Conservation (phyloP, 2,329 filamentous ascomycete species). For the Cladosporium sp. region DNA sequence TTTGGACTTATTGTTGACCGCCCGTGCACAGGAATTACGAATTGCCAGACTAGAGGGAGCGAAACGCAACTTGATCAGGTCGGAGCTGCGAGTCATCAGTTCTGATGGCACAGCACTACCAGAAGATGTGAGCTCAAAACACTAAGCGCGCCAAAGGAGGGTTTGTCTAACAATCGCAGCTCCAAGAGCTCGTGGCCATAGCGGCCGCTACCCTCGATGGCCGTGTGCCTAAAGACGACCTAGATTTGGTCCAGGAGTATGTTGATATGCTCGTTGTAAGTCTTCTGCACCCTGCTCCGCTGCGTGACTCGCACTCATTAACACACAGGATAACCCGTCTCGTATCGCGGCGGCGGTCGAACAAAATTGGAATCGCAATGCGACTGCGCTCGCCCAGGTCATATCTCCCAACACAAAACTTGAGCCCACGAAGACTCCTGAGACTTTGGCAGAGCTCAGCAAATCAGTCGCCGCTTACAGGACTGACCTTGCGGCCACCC, state of each 20-base stretch:
- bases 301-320: slow-evolving; percentile 6
- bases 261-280: slow-evolving; percentile 41
- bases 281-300: background rate
- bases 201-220: slow-evolving; percentile 42
- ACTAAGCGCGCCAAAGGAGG: background rate
- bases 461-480: slow-evolving; percentile 24
- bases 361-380: slow-evolving; percentile 21
- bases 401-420: slow-evolving; percentile 19
- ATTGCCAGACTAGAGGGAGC: slow-evolving; percentile 37
- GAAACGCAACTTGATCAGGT: slow-evolving; percentile 37
- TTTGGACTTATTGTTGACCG: background rate
- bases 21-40: slow-evolving; percentile 38
- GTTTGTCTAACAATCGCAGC: slow-evolving; percentile 24
- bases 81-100: slow-evolving; percentile 38
- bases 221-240: slow-evolving; percentile 39
- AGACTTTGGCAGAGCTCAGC: slow-evolving; percentile 23
- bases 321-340: slow-evolving; percentile 36
- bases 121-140: slow-evolving; percentile 35
- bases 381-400: slow-evolving; percentile 38
- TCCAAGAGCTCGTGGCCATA: slow-evolving; percentile 46
- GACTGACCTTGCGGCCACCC: slow-evolving; percentile 31
- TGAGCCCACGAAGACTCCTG: slow-evolving; percentile 22
- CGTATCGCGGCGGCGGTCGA: slow-evolving; percentile 31
- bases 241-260: slow-evolving; percentile 42
- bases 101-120: slow-evolving; percentile 40